Percentiles rank a stretch among this genome's conserved stretches.
These are phyloP conservation scores for Phialocephala sp. DNA, from an alignment of 2,329 filamentous ascomycete genomes.

Conservation along the genomic window DNA sequence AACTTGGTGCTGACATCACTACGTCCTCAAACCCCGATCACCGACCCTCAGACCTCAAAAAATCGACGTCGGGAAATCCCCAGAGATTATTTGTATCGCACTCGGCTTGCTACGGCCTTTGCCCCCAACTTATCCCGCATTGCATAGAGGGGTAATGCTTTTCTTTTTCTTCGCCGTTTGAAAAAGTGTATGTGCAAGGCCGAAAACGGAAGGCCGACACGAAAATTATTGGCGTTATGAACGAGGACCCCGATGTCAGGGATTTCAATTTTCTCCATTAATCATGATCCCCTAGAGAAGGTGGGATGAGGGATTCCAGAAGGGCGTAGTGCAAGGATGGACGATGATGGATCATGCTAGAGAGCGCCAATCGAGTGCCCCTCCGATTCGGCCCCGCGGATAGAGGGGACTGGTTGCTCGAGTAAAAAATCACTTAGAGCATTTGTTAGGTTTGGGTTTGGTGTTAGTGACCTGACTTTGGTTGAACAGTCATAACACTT, in stretches of 20 bases:
- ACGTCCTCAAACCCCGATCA: not conserved
- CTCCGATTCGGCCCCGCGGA: conserved; percentile 8
- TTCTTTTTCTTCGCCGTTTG: not conserved
- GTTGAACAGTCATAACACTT: not conserved
- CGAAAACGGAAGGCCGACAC: not conserved
- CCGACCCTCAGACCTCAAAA: not conserved
- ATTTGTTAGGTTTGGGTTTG: not conserved
- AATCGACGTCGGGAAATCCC: not conserved
- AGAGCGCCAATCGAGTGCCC: not conserved
- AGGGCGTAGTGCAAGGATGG: conserved; percentile 10
- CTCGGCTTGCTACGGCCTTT: conserved; percentile 1
- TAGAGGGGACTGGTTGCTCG: conserved; percentile 7
- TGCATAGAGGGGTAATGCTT: conserved; percentile 3
- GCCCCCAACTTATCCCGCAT: not conserved
- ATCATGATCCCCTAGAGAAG: not conserved
- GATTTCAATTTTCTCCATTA: not conserved
- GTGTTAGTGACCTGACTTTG: not conserved
- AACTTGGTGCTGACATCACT: not conserved
- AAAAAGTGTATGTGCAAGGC: not conserved
- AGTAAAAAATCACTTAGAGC: conserved; percentile 11
- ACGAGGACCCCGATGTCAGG: not conserved
- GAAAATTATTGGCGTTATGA: not conserved
- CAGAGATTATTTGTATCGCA: not conserved
- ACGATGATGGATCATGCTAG: not conserved
- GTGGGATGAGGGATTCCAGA: not conserved